Percentiles rank a stretch among this genome's conserved stretches.
phyloP scores from a whole-genome alignment of 2,329 filamentous ascomycete genomes.

The Uncinocarpus reesii region DNA sequence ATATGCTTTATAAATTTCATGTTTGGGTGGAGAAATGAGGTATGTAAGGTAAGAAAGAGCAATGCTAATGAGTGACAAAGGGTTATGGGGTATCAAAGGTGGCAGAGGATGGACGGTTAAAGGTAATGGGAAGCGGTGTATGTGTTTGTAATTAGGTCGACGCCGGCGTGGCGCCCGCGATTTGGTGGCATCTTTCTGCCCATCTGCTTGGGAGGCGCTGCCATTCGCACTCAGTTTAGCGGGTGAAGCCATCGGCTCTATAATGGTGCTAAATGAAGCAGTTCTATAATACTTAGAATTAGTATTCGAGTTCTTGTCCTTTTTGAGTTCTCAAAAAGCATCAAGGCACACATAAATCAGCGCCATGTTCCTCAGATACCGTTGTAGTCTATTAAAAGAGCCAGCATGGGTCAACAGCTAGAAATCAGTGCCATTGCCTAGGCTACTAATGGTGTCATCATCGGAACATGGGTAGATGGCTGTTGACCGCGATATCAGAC shows the following conservation, averaged over 20 bases:
- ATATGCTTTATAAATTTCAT: conserved; percentile 57
- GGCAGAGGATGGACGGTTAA: conserved; percentile 75
- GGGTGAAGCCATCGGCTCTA: not conserved
- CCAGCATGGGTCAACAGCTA: conserved; percentile 41
- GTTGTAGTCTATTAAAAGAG: conserved; percentile 80
- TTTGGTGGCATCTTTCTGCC: not conserved
- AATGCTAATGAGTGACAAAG: conserved; percentile 74
- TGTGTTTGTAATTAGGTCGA: conserved; percentile 55
- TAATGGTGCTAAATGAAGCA: not conserved
- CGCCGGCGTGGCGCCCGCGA: conserved; percentile 26
- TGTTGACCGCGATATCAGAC: not conserved
- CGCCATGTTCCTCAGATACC: conserved; percentile 70
- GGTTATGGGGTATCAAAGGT: conserved; percentile 82
- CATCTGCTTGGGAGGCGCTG: not conserved
- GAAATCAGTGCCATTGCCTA: conserved; percentile 45
- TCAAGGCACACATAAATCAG: not conserved
- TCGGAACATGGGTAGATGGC: conserved; percentile 22
- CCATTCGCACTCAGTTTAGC: not conserved
- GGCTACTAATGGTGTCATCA: conserved; percentile 40
- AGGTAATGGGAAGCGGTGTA: conserved; percentile 73
- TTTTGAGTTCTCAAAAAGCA: not conserved
- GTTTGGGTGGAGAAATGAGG: conserved; percentile 52
- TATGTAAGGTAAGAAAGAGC: conserved; percentile 67
- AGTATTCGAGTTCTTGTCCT: not conserved
- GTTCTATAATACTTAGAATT: not conserved